Evolutionary conservation across 1,139 yeast species (phyloP), one percentile per base, ranked within the genome.

Genomic region (Suzukiozyma palmioleophila): DNA sequence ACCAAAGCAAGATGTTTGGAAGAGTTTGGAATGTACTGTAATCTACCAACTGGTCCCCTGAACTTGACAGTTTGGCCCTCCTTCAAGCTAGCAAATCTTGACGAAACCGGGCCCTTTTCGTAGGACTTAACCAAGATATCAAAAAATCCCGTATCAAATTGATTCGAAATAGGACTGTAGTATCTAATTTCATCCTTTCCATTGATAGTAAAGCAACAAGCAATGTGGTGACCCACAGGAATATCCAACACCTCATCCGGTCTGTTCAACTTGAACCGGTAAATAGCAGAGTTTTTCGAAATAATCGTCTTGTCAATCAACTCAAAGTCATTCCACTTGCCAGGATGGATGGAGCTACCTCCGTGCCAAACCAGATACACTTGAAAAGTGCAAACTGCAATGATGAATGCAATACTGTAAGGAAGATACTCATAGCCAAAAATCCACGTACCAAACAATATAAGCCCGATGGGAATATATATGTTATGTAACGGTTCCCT

Each of bases 11-110:
- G 69, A 43, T 78, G 75, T 43, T 73, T 73, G 33, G 79, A 80
- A 69, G 77, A 73, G 54, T 82, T 82, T 18, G 79, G 59, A 27
- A 59, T 56, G 57, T 84, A 84, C 42, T 73, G 62, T 59, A 84
- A 77, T 55, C 81, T 73, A 10, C 94, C 94, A 39, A 84, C 84
- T 22, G 92, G 89, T 3, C 94, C 94, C 58, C 81, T 75, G 52
- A 84, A 84, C 47, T 77, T 76, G 28, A 82, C 85, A 14, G 75
- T 70, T 55, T 79, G 80, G 35, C 89, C 90, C 38, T 78, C 79
- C 42, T 64, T 68, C 50, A 84, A 66, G 46, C 67, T 55, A 3
- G 90, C 90, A 59, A 84, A 77, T 48, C 72, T 64, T 48, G 69
- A 77, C 8, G 89, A 81, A 8, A 84, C 87, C 42, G 61, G 69